Evolutionary conservation across 225 moss, liverwort and hornwort species (phyloP), one percentile per base, ranked within the genome.

Genomic region (Polytrichum formosum): DNA sequence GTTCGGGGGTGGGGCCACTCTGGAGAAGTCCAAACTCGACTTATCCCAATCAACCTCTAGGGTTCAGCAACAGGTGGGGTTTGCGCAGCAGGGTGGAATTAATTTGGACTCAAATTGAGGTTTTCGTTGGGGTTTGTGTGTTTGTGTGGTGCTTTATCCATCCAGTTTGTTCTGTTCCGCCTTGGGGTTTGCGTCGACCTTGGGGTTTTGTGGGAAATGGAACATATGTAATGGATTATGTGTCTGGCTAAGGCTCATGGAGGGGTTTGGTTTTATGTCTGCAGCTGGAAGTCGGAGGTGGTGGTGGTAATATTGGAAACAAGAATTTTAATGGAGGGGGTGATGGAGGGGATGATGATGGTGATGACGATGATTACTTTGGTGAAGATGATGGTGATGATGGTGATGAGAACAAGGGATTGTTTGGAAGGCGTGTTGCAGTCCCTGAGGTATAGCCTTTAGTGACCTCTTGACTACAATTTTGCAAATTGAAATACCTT

Each of bases 311-410:
- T 37, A 70, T 92, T 28, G 96, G 96, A 30, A 97, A 97, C 62
- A 90, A 76, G 78, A 97, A 97, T 70, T 87, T 82, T 29, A 83
- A 90, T 67, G 96, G 96, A 16, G 96, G 96, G 74, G 96, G 96
- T 64, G 96, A 97, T 78, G 96, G 96, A 25, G 96, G 96, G 37
- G 96, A 97, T 70, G 96, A 97, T 64, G 92, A 84, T 27, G 96
- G 96, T 19, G 96, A 97, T 25, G 96, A 97, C 64, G 96, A 97
- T 63, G 96, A 97, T 78, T 97, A 97, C 59, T 97, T 97, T 61
- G 96, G 96, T 60, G 96, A 97, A 68, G 96, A 93, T 68, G 96
- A 92, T 69, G 96, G 87, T 61, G 96, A 85, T 70, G 96, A 93
- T 58, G 96, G 92, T 67, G 93, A 87, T 55, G 96, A 97, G 62